These are phyloP conservation scores for Rhodomyrtus psidioides DNA, from an alignment of 441 rosid species.

Conservation along the genomic window DNA sequence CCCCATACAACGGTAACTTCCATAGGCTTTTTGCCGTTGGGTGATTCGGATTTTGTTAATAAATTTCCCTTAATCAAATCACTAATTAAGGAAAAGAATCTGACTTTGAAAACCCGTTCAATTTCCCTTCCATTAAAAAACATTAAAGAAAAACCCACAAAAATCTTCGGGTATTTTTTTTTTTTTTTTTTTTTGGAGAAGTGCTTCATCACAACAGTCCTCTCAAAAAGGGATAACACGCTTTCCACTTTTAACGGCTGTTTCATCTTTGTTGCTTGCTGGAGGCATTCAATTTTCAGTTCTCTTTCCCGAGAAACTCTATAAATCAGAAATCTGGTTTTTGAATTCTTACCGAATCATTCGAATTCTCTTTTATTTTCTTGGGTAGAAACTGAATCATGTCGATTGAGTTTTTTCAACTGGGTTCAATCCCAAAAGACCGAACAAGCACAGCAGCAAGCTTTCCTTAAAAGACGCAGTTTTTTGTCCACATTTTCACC, in stretches of 20 bases:
- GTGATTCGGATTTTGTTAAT: background rate
- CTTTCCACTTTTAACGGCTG: background rate
- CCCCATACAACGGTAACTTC: background rate
- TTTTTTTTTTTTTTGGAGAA: too few relatives aligned
- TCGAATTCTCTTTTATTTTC: too few relatives aligned
- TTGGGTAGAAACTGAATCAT: too few relatives aligned
- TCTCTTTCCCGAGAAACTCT: background rate
- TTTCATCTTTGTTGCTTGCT: too few relatives aligned
- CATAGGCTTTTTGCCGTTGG: background rate
- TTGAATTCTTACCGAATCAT: background rate
- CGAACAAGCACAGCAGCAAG: background rate
- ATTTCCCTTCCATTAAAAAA: too few relatives aligned
- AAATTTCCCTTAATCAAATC: background rate
- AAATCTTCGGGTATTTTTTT: too few relatives aligned
- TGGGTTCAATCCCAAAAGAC: background rate
- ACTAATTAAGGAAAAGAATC: background rate
- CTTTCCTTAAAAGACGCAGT: background rate
- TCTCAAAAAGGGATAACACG: background rate
- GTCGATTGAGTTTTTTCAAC: background rate
- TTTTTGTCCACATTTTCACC: background rate
- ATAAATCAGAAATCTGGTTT: background rate
- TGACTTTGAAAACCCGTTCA: background rate
- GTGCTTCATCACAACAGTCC: too few relatives aligned
- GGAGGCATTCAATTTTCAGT: background rate
- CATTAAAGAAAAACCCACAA: too few relatives aligned